phyloP scores from a whole-genome alignment of 192 early-diverging fungal genomes.

The Coemansia sp. region DNA sequence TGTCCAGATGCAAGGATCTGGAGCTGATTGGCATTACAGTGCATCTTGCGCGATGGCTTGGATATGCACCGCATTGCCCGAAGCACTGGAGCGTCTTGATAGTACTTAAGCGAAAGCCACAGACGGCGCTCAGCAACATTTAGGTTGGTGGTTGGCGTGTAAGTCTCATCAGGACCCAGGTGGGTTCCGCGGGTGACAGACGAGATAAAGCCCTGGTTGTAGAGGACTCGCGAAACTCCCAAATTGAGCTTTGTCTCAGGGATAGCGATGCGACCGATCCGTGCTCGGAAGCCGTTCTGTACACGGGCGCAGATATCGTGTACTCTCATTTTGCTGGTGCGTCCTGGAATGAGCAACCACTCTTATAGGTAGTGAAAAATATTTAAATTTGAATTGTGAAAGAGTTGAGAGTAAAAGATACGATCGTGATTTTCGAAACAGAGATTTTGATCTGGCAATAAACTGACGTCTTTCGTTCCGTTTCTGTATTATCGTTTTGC shows the following conservation, averaged over 20 bases:
- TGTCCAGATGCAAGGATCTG: constrained; percentile 70
- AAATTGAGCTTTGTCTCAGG: constrained; percentile 87
- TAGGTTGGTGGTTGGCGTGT: constrained; percentile 73
- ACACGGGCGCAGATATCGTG: constrained; percentile 86
- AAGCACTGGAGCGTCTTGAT: constrained; percentile 77
- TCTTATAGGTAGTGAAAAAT: not conserved
- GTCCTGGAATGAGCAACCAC: too few species aligned
- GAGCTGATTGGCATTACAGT: constrained; percentile 78
- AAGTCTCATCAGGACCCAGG: constrained; percentile 67
- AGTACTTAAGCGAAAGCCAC: constrained; percentile 96
- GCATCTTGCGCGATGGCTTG: constrained; percentile 81
- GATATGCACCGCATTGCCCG: constrained; percentile 74
- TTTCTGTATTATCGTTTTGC: not conserved
- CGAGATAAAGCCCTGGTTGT: constrained; percentile 87
- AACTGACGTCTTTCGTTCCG: too few species aligned
- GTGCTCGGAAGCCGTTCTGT: constrained; percentile 87
- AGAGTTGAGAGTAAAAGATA: not conserved
- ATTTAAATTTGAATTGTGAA: not conserved
- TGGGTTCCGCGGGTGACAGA: constrained; percentile 76
- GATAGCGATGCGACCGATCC: constrained; percentile 76
- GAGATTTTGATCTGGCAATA: not conserved
- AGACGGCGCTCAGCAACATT: constrained; percentile 81
- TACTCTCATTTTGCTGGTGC: constrained; percentile 61
- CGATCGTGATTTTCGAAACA: not conserved
- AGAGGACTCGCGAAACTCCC: constrained; percentile 81